A percentile compares a stretch with the other conserved stretches of the same genome.
phyloP scores from a whole-genome alignment of 2,329 filamentous ascomycete genomes.

The Xylaria sp. region DNA sequence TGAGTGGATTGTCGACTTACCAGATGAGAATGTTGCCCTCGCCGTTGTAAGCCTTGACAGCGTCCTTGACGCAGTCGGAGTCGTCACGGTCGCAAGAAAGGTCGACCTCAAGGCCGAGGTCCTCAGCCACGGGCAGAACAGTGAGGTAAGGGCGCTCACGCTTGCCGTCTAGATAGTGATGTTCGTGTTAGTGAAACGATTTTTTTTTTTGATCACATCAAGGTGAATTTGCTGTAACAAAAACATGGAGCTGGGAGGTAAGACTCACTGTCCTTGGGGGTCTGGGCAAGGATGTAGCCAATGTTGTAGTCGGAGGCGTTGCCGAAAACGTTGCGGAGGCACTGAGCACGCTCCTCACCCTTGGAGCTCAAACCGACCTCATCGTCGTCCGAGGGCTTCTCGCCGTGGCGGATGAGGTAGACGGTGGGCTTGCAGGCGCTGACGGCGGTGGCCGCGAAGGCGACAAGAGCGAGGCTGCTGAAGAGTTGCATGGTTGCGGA shows the following conservation, averaged over 20 bases:
- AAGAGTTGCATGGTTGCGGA: slow-evolving; percentile 15
- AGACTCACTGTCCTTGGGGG: slow-evolving; percentile 41
- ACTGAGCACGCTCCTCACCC: slow-evolving; percentile 54
- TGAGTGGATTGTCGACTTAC: slow-evolving; percentile 24
- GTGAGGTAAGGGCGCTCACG: slow-evolving; percentile 52
- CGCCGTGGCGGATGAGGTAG: slow-evolving; percentile 60
- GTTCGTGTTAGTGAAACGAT: neutral
- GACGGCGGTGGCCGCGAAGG: slow-evolving; percentile 8
- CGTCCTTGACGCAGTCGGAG: slow-evolving; percentile 46
- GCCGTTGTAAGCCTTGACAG: slow-evolving; percentile 43
- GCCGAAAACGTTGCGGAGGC: slow-evolving; percentile 53
- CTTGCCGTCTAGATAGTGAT: slow-evolving; percentile 38
- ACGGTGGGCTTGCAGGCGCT: slow-evolving; percentile 41
- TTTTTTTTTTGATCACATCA: neutral
- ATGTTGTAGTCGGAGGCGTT: slow-evolving; percentile 48
- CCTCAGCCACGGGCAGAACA: slow-evolving; percentile 49
- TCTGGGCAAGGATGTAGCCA: slow-evolving; percentile 53
- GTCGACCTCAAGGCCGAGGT: slow-evolving; percentile 52
- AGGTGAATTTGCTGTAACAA: neutral
- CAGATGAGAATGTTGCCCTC: slow-evolving; percentile 55
- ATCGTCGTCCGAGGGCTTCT: slow-evolving; percentile 48
- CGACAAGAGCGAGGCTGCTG: slow-evolving; percentile 5
- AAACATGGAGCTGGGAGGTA: neutral
- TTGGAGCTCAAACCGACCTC: slow-evolving; percentile 43
- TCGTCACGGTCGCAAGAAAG: slow-evolving; percentile 53